Evolutionary conservation across 768 basidiomycete genomes (phyloP), one percentile per base, ranked within the genome.

Genomic region (Pholiota microspora): DNA sequence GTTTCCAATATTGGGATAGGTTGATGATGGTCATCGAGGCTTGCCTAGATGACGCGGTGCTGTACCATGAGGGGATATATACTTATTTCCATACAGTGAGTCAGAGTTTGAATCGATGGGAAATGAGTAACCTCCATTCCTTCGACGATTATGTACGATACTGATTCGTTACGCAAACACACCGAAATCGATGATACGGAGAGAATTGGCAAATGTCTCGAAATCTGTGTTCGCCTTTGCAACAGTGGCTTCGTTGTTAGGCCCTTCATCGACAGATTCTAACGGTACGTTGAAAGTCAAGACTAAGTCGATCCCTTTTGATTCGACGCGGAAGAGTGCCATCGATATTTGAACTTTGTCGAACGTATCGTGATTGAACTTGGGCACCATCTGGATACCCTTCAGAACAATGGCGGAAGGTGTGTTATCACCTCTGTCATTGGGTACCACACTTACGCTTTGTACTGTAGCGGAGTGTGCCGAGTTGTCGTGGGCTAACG

Each of bases 401-500:
- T 62, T 67, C 23, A 97, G 80, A 34, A 84, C 64, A 55, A 83
- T 75, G 1, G 85, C 83, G 31, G 77, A 71, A 3, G 86, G 85
- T 0, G 84, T 88, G 8, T 62, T 56, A 60, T 80, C 80, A 24
- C 71, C 71, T 60, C 71, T 65, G 60, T 71, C 67, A 62, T 82
- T 50, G 67, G 56, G 64, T 29, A 78, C 57, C 2, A 73, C 62
- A n/a, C 58, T 54, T 24, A 83, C 68, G 2, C 64, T 66, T 16
- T 77, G 55, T 16, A 94, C 77, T 21, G 67, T 65, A 8, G 74
- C 71, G 8, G 77, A 77, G 36, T 69, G 59, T 5, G 96, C 92
- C 21, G 79, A 74, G 65, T 97, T 98, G 72, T 98, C 97, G 63
- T 96, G 85, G 10, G 94, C 95, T 40, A 98, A 71, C 1, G 94